Base-by-base conservation (phyloP, 2,329 filamentous ascomycete genomes). In the Stagonosporopsis chrysanthemi region DNA sequence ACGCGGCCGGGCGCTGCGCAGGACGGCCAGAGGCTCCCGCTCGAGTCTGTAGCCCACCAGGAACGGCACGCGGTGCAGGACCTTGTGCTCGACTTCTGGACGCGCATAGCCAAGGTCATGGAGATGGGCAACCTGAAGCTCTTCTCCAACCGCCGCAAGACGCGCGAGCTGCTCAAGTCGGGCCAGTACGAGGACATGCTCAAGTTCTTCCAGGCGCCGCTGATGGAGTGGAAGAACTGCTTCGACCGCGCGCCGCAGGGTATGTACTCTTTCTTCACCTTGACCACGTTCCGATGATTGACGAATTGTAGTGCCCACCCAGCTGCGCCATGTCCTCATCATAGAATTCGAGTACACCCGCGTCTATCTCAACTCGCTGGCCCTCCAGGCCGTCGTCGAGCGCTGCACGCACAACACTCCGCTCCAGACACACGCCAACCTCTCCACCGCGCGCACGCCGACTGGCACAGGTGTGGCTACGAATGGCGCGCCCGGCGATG, bases 321-420 rank as follows among this genome's bases (percentile, higher is more conserved):
- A 84, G 54, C 86, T 88, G 78, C 81, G 83, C 42, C 87, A 92
- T 72, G 93, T 98, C 56, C 82, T 99, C 28, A 89, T 87, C 7
- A 97, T 98, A 64, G 95, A 99, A 79, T 97, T 95, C 71, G 92
- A 98, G 71, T 97, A 97, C 73, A 92, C 94, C 24, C 87, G 94
- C 69, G 90, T 97, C 47, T 98, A 98, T 72, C 86, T 97, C 79
- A 97, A 98, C 75, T 97, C 93, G 0, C 82, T 99, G 2, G 93
- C 93, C 2, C 81, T 99, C 2, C 95, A 99, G 78, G 95, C 95
- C 22, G 92, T 98, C 3, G 92, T 98, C 6, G 94, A 97, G 77
- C 87, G 93, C 58, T 97, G 91, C 77, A 94, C 92, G 6, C 92
- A 85, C 59, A 90, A 93, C 62, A 87, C 88, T 2, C 75, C 65